These are phyloP conservation scores for Sugiyamaella xylanicola DNA, from an alignment of 1,139 yeast species.

Conservation along the genomic window DNA sequence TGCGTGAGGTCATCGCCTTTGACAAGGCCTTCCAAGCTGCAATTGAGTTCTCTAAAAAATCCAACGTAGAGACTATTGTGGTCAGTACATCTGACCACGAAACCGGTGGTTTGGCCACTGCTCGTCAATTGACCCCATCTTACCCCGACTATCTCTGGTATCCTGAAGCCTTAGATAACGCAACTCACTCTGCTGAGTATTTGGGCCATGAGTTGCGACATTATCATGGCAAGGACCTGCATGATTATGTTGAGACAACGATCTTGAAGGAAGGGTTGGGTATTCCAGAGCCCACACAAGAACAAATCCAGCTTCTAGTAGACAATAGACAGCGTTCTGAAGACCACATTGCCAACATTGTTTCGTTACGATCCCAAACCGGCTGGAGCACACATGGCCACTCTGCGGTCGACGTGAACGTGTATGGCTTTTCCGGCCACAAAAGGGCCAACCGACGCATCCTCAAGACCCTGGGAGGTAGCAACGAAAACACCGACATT, in stretches of 20 bases:
- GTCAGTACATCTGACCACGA: conserved; percentile 87
- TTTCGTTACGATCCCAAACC: conserved; percentile 68
- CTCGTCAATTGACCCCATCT: conserved; percentile 62
- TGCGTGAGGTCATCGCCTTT: conserved; percentile 72
- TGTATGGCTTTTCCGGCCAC: conserved; percentile 69
- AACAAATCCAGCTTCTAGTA: conserved; percentile 31
- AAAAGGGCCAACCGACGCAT: conserved; percentile 43
- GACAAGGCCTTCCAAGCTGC: conserved; percentile 76
- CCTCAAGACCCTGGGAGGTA: conserved; percentile 61
- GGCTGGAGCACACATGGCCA: conserved; percentile 94
- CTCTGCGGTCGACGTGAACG: conserved; percentile 86
- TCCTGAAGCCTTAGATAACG: conserved; percentile 67
- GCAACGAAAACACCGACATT: conserved; percentile 81
- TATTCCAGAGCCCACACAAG: conserved; percentile 52
- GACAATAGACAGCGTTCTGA: conserved; percentile 21
- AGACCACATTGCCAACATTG: conserved; percentile 47
- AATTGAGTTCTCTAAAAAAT: conserved; percentile 59
- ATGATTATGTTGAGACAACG: conserved; percentile 51
- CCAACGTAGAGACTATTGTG: conserved; percentile 65
- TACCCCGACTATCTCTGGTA: conserved; percentile 77
- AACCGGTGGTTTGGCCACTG: conserved; percentile 82
- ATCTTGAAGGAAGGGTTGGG: conserved; percentile 63
- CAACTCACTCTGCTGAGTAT: conserved; percentile 74
- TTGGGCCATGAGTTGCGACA: conserved; percentile 47
- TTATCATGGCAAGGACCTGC: conserved; percentile 43